phyloP scores from a whole-genome alignment of 352 stramenopile genomes.

The Phytopythium delawarense region DNA sequence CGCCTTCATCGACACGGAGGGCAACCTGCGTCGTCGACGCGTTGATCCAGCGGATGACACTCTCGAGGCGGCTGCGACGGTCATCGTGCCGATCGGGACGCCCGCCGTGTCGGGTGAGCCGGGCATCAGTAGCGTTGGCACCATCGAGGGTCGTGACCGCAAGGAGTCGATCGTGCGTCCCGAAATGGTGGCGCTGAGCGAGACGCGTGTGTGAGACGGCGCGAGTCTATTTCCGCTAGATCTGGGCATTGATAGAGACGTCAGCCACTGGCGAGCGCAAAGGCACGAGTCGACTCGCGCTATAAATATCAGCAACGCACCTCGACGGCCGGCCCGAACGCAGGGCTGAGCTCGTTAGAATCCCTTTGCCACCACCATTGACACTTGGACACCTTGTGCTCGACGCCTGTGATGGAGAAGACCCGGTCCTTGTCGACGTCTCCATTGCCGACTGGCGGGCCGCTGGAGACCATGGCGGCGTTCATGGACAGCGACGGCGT shows the following conservation, averaged over 20 bases:
- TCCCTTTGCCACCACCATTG: background rate
- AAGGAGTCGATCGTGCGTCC: slow-evolving; percentile 2
- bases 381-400: background rate
- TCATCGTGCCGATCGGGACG: background rate
- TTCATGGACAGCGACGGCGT: slow-evolving; percentile 35
- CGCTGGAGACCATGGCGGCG: slow-evolving; percentile 19
- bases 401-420: background rate
- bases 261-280: background rate
- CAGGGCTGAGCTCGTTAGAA: background rate
- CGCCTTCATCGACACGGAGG: slow-evolving; percentile 41
- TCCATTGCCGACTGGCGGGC: background rate
- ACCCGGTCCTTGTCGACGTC: background rate
- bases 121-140: background rate
- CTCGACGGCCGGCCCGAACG: background rate
- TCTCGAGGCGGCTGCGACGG: background rate
- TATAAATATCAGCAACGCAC: background rate
- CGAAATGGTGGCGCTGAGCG: slow-evolving; percentile 1
- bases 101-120: background rate
- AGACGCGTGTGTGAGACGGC: background rate
- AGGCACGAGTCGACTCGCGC: background rate
- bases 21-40: slow-evolving; percentile 39
- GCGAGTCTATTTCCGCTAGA: background rate
- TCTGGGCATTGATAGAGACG: background rate
- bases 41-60: background rate
- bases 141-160: background rate